Percentiles rank a stretch among this genome's conserved stretches.
Conservation (phyloP, 2,329 filamentous ascomycete genomes). For the Lachnellula subtilissima region DNA sequence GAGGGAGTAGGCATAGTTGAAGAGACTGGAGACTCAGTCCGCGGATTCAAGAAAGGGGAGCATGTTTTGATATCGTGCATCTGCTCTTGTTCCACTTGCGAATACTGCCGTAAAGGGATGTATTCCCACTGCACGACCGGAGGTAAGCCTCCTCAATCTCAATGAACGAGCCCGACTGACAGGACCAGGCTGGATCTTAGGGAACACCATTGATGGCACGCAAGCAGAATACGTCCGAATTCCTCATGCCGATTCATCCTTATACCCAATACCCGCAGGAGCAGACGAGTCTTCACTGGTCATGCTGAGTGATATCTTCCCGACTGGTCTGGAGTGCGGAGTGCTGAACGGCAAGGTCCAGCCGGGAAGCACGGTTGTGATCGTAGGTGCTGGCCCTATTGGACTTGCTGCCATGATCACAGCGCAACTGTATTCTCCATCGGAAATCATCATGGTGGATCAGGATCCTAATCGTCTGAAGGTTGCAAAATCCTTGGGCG, state of each 20-base stretch:
- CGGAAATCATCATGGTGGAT: conserved; percentile 48
- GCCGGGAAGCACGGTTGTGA: conserved; percentile 47
- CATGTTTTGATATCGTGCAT: conserved; percentile 49
- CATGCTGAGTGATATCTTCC: conserved; percentile 51
- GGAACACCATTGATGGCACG: conserved; percentile 64
- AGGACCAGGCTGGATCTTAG: conserved; percentile 44
- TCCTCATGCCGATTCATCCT: conserved; percentile 72
- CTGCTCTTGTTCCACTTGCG: conserved; percentile 46
- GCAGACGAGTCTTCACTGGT: conserved; percentile 76
- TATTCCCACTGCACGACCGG: conserved; percentile 48
- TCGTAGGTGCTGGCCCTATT: conserved; percentile 52
- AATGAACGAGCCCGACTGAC: no score
- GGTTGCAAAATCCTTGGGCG: conserved; percentile 45
- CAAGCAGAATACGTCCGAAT: conserved; percentile 85
- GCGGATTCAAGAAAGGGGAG: conserved; percentile 45
- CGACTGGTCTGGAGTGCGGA: conserved; percentile 52
- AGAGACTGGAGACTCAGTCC: conserved; percentile 40
- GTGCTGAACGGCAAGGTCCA: conserved; percentile 47
- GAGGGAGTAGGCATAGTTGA: conserved; percentile 49
- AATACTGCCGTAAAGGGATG: conserved; percentile 47
- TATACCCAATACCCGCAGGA: conserved; percentile 71
- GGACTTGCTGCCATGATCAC: conserved; percentile 52
- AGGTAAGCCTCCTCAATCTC: conserved; percentile 19
- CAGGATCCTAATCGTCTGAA: conserved; percentile 43
- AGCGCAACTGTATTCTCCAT: conserved; percentile 49